Evolutionary conservation across 805 yeast genomes (phyloP), one percentile per base, ranked within the genome.

Genomic region (Isabelozyma pseudorhagii): DNA sequence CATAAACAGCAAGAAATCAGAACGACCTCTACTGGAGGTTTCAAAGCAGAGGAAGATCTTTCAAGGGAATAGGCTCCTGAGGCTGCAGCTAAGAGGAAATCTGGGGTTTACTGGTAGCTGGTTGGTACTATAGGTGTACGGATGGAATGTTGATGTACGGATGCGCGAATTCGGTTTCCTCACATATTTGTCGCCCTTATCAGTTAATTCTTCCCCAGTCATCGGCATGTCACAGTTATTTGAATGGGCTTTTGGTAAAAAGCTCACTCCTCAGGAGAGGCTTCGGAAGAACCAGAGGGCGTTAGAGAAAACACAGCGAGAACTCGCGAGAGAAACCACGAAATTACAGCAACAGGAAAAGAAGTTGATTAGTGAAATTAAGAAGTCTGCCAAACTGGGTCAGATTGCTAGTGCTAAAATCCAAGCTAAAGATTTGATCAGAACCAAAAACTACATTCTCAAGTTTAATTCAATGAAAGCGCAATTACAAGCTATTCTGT

Each of bases 191-290:
- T 21, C 25, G 25, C 25, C 25, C 25, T 21, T 21, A 21, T 21
- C 25, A 21, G 25, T 21, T 21, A 21, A 21, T 21, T 21, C 25
- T 21, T 21, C 25, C 25, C 25, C 25, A 21, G 25, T 21, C 25
- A 21, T 21, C 25, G 6, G 6, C 43, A 66, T 66, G 71, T 56
- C 69, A 21, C 69, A 57, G 47, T 42, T 71, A 42, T 81, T 94
- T 56, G 96, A 92, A 62, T 94, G 98, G 98, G 90, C 89, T 27
- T 94, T 94, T 71, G 99, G 99, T 8, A 89, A 90, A 77, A 82
- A 86, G 64, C 72, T 87, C 54, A 90, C 98, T 44, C 98, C 99
- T 9, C 97, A 92, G 65, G 99, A 94, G 71, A 80, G 91, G 66
- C 81, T 94, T 64, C 83, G 97, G 54, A 93, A 84, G 83, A 96